phyloP scores from a whole-genome alignment of 352 stramenopile species.

The Globisporangium spinosum region DNA sequence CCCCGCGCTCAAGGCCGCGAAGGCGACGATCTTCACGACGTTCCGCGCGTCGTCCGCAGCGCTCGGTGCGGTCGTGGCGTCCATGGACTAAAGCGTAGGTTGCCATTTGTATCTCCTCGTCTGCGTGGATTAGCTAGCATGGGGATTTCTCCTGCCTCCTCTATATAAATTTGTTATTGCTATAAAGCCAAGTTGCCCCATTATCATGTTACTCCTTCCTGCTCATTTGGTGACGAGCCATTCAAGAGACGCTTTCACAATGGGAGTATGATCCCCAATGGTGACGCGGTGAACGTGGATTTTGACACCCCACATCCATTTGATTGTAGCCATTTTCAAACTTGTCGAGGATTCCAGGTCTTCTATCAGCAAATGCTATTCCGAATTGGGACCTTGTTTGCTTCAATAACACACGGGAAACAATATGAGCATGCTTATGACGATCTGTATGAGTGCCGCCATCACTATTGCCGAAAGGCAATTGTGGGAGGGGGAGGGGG shows the following conservation, averaged over 20 bases:
- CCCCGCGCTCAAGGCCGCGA: slow-evolving; percentile 59
- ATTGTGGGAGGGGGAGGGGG: no score
- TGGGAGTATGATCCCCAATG: not conserved
- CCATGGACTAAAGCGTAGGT: slow-evolving; percentile 34
- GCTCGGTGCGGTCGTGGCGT: slow-evolving; percentile 59
- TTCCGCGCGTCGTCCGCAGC: slow-evolving; percentile 66
- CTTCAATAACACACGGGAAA: not conserved
- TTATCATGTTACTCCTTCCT: not conserved
- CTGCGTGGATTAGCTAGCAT: not conserved
- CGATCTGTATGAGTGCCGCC: no score
- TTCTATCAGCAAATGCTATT: not conserved
- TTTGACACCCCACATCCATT: not conserved
- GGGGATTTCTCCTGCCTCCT: not conserved
- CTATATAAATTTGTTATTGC: slow-evolving; percentile 2
- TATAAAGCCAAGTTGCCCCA: not conserved
- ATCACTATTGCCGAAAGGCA: no score
- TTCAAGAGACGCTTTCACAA: not conserved
- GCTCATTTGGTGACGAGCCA: not conserved
- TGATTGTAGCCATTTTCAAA: not conserved
- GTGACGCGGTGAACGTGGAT: not conserved
- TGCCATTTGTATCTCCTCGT: not conserved
- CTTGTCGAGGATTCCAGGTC: not conserved
- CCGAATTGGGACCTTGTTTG: not conserved
- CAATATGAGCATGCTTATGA: no score
- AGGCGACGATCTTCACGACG: slow-evolving; percentile 66